Conservation (phyloP, 805 yeast species). For the Ogataea saltuana region DNA sequence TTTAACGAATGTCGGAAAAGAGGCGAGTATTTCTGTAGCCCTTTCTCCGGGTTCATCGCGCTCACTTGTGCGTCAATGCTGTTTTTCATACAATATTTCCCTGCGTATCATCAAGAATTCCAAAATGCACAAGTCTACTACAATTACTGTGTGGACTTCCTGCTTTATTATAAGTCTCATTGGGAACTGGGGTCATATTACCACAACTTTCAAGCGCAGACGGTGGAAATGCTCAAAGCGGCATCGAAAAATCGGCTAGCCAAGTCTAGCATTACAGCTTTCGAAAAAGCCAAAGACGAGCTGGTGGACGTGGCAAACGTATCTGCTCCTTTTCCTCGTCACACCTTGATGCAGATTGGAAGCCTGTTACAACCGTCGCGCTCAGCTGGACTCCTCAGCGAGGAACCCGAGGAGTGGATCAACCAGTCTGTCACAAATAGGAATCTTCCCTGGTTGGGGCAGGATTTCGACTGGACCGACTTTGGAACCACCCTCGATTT, state of each 20-base stretch:
- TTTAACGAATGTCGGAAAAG: constrained; percentile 10
- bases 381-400: too few relatives aligned
- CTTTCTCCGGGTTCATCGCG: constrained; percentile 16
- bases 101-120: constrained; percentile 15
- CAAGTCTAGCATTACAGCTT: constrained; percentile 13
- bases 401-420: constrained; percentile 1
- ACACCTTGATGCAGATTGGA: constrained; percentile 11
- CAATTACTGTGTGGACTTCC: constrained; percentile 11
- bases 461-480: constrained; percentile 8
- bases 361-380: constrained; percentile 3
- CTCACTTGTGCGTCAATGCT: constrained; percentile 19
- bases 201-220: constrained; percentile 12
- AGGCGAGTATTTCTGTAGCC: constrained; percentile 7
- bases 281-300: constrained; percentile 20
- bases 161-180: constrained; percentile 12
- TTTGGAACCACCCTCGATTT: constrained; percentile 2
- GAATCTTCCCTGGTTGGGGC: neutral
- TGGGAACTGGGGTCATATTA: constrained; percentile 20
- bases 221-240: constrained; percentile 14
- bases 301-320: constrained; percentile 20
- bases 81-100: constrained; percentile 12
- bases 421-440: neutral
- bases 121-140: constrained; percentile 13
- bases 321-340: constrained; percentile 16
- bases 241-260: constrained; percentile 14